Evolutionary conservation across 441 rosid genomes (phyloP).

Genomic region (Arabidopsis hybrid): DNA sequence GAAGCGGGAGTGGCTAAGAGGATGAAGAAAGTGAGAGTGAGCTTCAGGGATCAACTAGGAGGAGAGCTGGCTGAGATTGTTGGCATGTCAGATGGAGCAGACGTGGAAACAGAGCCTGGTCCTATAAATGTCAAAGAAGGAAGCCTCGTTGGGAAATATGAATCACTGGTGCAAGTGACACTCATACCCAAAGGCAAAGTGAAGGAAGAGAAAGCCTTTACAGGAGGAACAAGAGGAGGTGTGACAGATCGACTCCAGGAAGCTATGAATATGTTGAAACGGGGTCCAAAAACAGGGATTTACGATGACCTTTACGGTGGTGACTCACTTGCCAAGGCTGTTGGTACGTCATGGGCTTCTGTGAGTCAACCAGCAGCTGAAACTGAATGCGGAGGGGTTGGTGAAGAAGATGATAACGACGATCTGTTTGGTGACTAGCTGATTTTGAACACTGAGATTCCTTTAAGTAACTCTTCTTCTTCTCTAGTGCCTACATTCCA

Average conservation of each 20-base stretch:
- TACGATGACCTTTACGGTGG: slow-evolving; percentile 86
- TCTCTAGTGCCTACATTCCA: slow-evolving; percentile 12
- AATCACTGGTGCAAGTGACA: slow-evolving; percentile 80
- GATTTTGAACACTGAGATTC: slow-evolving; percentile 8
- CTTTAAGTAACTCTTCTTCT: slow-evolving; percentile 1
- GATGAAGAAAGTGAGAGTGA: slow-evolving; percentile 66
- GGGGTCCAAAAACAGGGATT: slow-evolving; percentile 64
- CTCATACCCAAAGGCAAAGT: slow-evolving; percentile 85
- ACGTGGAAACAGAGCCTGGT: slow-evolving; percentile 95
- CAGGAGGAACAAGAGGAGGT: slow-evolving; percentile 42
- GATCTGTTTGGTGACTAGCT: slow-evolving; percentile 84
- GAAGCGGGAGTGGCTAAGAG: slow-evolving; percentile 61
- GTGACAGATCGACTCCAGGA: slow-evolving; percentile 80
- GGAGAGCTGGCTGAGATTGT: slow-evolving; percentile 92
- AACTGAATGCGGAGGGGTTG: slow-evolving; percentile 39
- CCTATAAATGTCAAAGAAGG: slow-evolving; percentile 96
- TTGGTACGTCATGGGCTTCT: slow-evolving; percentile 89
- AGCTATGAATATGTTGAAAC: slow-evolving; percentile 71
- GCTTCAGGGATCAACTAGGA: slow-evolving; percentile 86
- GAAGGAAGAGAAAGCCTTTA: slow-evolving; percentile 56
- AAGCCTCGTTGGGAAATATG: slow-evolving; percentile 96
- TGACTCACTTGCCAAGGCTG: slow-evolving; percentile 60
- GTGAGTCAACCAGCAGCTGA: slow-evolving; percentile 47
- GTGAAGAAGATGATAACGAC: slow-evolving; percentile 54
- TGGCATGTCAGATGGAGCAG: slow-evolving; percentile 96